Percentiles rank a stretch among this genome's conserved stretches.
Conservation (phyloP, 306 rosid species). For the Benincasa hispida region DNA sequence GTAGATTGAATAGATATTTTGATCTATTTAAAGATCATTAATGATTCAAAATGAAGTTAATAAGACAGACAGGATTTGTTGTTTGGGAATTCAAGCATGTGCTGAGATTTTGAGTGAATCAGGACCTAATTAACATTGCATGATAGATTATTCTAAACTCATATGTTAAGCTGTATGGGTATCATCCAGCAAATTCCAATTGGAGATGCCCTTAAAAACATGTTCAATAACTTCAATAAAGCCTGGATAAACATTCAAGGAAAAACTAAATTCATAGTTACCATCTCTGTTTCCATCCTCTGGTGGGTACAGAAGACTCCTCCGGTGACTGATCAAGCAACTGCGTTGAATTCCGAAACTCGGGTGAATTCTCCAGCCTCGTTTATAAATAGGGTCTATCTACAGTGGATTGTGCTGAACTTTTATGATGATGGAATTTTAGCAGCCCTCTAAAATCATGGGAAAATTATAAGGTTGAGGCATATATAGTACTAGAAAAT, state of each 20-base stretch:
- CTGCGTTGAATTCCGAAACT: background rate
- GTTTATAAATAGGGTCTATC: background rate
- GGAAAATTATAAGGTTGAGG: background rate
- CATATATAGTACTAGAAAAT: conserved; percentile 1
- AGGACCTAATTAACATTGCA: background rate
- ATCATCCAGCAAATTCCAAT: background rate
- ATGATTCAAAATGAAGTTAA: background rate
- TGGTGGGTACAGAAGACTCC: background rate
- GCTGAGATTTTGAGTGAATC: background rate
- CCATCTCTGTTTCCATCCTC: background rate
- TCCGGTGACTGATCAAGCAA: background rate
- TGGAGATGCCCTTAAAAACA: background rate
- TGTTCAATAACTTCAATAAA: background rate
- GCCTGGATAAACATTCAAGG: background rate
- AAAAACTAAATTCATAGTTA: background rate
- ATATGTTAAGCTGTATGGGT: background rate
- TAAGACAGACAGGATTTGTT: background rate
- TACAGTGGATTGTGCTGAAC: background rate
- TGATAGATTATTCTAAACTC: background rate
- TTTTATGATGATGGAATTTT: conserved; percentile 15
- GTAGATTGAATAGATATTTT: background rate
- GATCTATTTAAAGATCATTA: background rate
- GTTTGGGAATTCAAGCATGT: background rate
- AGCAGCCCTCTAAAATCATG: conserved; percentile 40
- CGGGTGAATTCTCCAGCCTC: background rate